Conservation (phyloP, 352 stramenopile genomes). For the Phytophthora tentaculata region DNA sequence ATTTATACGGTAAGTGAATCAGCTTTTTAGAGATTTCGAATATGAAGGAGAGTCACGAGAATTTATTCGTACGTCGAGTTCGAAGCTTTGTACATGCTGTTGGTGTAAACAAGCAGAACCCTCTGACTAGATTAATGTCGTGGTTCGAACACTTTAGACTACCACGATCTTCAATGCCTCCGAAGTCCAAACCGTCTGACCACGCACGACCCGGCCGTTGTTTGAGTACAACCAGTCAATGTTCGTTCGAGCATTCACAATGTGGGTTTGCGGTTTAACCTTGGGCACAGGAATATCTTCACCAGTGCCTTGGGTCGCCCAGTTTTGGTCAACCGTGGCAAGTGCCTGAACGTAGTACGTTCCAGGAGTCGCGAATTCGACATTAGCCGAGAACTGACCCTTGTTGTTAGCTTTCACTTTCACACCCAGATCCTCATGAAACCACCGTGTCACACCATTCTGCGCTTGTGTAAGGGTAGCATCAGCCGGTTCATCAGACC, state of each 20-base stretch:
- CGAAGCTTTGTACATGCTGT: too few species aligned
- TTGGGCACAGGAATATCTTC: conserved; percentile 43
- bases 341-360: conserved; percentile 67
- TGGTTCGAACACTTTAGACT: too few species aligned
- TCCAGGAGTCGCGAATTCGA: conserved; percentile 49
- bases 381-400: conserved; percentile 47
- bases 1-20: too few species aligned
- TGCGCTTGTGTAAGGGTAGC: conserved; percentile 41
- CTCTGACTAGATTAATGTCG: too few species aligned
- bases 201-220: conserved; percentile 59
- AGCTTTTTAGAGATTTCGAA: too few species aligned
- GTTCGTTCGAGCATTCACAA: conserved; percentile 79
- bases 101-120: too few species aligned
- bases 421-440: conserved; percentile 53
- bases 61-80: too few species aligned
- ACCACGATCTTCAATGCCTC: conserved; percentile 30
- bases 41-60: too few species aligned
- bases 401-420: conserved; percentile 60
- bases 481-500: conserved; percentile 33
- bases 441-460: conserved; percentile 67
- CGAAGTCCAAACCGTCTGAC: conserved; percentile 62
- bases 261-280: conserved; percentile 70
- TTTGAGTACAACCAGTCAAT: conserved; percentile 53
- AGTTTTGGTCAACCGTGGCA: conserved; percentile 72
- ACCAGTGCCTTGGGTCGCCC: conserved; percentile 53